Evolutionary conservation across 2,329 filamentous ascomycete species (phyloP), one percentile per base, ranked within the genome.

Genomic region (Triangularia verruculosa): DNA sequence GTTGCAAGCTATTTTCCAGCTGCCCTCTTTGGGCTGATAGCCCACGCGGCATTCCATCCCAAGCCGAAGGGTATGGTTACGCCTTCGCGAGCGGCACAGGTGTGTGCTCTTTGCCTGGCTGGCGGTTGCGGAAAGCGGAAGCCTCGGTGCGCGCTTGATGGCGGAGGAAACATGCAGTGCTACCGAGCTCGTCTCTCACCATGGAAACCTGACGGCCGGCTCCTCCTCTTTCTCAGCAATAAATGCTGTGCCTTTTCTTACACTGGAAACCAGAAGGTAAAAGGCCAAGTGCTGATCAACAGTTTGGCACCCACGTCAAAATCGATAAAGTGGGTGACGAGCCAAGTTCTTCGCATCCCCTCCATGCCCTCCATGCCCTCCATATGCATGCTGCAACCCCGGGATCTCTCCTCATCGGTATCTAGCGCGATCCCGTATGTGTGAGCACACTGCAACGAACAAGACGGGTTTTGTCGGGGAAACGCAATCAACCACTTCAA

Each of bases 381-480:
- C 39, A 59, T 27, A 39, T 39, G 27, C 57, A 39, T 52, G 32
- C 22, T 25, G 17, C n/a, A 28, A 52, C 57, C 57, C 57, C 57
- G 27, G 57, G 39, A 59, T 59, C 39, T 59, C 43, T 43, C 57
- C 39, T 30, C 57, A 59, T 59, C 39, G 57, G 57, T 25, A 59
- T 24, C 24, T 64, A 64, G 62, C 62, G 57, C 57, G 61, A 51
- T 63, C 57, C 57, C 39, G 53, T 39, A 43, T 64, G 62, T 34
- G 61, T 63, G 55, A 22, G 15, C 51, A 54, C 22, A 28, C 51
- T 54, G 51, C 51, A 25, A 28, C 51, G 25, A 54, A 17, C 39
- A 20, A 28, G 39, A 17, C 47, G 32, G 43, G 58, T 47, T 61
- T 61, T 61, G 58, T 61, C 58, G 47, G 58, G 58, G 58, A 54